These are phyloP conservation scores for Sugiyamaella americana DNA, from an alignment of 805 yeast species.

Conservation along the genomic window DNA sequence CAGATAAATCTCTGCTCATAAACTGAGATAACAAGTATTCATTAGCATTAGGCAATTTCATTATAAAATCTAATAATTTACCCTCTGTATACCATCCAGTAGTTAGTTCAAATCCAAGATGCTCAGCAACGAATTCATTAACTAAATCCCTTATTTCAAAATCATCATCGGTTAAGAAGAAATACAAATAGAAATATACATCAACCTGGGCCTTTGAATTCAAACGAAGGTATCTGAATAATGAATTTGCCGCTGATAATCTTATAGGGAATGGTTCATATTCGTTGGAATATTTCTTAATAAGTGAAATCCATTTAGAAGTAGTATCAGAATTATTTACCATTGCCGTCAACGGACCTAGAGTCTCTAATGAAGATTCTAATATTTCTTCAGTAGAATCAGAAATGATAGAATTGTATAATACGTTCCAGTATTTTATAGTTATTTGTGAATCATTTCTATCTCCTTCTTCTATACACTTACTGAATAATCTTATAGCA, in stretches of 20 bases:
- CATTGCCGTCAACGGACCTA: slow-evolving; percentile 41
- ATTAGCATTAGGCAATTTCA: not conserved
- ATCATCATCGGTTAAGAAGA: slow-evolving; percentile 54
- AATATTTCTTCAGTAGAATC: slow-evolving; percentile 42
- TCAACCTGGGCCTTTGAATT: slow-evolving; percentile 2
- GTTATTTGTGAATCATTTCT: slow-evolving; percentile 8
- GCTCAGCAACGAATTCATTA: slow-evolving; percentile 36
- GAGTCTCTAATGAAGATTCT: slow-evolving; percentile 44
- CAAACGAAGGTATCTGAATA: slow-evolving; percentile 31
- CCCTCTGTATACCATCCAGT: slow-evolving; percentile 35
- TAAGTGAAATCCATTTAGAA: slow-evolving; percentile 28
- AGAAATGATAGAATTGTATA: slow-evolving; percentile 30
- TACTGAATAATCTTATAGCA: slow-evolving; percentile 22
- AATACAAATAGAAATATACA: slow-evolving; percentile 16
- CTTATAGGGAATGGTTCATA: slow-evolving; percentile 42
- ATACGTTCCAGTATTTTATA: slow-evolving; percentile 26
- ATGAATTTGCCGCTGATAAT: slow-evolving; percentile 41
- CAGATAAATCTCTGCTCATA: slow-evolving; percentile 9
- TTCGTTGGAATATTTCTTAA: slow-evolving; percentile 36
- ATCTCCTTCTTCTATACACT: not conserved
- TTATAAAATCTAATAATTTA: slow-evolving; percentile 4
- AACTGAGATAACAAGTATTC: slow-evolving; percentile 3
- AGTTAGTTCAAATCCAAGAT: slow-evolving; percentile 25
- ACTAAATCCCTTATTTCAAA: slow-evolving; percentile 48
- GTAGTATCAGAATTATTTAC: slow-evolving; percentile 8